phyloP scores from a whole-genome alignment of 768 basidiomycete species.

The Mycena albidolilacea region DNA sequence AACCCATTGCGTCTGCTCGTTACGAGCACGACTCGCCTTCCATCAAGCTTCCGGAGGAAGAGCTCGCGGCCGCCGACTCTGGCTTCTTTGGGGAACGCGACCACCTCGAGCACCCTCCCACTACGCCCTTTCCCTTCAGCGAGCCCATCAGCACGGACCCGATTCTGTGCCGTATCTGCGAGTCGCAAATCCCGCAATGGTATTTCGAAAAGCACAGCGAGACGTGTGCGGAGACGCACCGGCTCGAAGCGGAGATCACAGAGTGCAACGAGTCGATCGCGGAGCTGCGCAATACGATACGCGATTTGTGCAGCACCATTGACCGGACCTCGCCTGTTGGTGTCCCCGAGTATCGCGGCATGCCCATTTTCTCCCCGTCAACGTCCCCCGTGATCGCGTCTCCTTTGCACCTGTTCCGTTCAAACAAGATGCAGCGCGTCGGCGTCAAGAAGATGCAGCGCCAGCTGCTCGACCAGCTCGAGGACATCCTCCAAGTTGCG shows the following conservation, averaged over 20 bases:
- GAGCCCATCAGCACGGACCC: conserved; percentile 85
- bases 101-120: conserved; percentile 56
- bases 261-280: conserved; percentile 94
- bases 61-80: conserved; percentile 59
- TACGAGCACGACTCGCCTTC: conserved; percentile 77
- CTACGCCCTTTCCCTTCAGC: conserved; percentile 81
- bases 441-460: conserved; percentile 88
- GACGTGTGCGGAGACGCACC: conserved; percentile 96
- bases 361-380: conserved; percentile 85
- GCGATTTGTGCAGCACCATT: conserved; percentile 79
- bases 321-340: conserved; percentile 80
- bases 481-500: conserved; percentile 87
- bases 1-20: conserved; percentile 81
- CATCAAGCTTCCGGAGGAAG: conserved; percentile 68
- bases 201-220: conserved; percentile 99
- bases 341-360: conserved; percentile 88
- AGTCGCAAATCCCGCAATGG: conserved; percentile 97
- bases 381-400: conserved; percentile 80
- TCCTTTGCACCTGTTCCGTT: conserved; percentile 83
- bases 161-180: conserved; percentile 97
- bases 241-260: conserved; percentile 93
- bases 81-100: conserved; percentile 53
- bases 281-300: conserved; percentile 90
- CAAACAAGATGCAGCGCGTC: conserved; percentile 82
- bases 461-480: conserved; percentile 86